Evolutionary conservation across 1,139 yeast species (phyloP).

Genomic region (Lodderomyces orthopsilosis): DNA sequence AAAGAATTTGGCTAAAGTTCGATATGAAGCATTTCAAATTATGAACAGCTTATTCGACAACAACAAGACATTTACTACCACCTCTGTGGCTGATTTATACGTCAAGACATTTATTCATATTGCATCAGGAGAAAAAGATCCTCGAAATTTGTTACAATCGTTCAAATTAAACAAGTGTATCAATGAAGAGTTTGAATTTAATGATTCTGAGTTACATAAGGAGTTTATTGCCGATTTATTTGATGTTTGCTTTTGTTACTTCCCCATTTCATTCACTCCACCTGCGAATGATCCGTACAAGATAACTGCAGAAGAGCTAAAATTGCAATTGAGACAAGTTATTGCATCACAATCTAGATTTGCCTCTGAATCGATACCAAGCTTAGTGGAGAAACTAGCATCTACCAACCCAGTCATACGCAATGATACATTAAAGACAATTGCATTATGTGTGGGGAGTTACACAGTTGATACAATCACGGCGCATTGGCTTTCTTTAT

Average conservation of each 20-base stretch:
- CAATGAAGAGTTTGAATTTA: constrained; percentile 42
- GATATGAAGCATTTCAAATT: constrained; percentile 59
- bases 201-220: constrained; percentile 37
- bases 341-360: constrained; percentile 63
- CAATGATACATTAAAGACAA: constrained; percentile 67
- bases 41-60: constrained; percentile 31
- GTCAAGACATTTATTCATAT: constrained; percentile 60
- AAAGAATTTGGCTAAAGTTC: constrained; percentile 60
- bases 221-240: constrained; percentile 54
- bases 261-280: constrained; percentile 93
- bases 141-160: constrained; percentile 74
- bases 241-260: constrained; percentile 89
- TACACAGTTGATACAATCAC: constrained; percentile 50
- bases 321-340: constrained; percentile 53
- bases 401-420: constrained; percentile 80
- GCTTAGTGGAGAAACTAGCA: constrained; percentile 77
- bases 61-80: constrained; percentile 14
- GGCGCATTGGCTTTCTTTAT: constrained; percentile 66
- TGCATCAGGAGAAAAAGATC: constrained; percentile 91
- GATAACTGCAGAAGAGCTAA: constrained; percentile 72
- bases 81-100: constrained; percentile 33
- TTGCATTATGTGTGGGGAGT: constrained; percentile 52
- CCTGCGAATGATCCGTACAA: constrained; percentile 89
- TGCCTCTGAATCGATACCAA: constrained; percentile 74
- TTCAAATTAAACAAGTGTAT: constrained; percentile 57